These are phyloP conservation scores for Rhodotorula taiwanensis DNA, from an alignment of 768 basidiomycete species.

Conservation along the genomic window DNA sequence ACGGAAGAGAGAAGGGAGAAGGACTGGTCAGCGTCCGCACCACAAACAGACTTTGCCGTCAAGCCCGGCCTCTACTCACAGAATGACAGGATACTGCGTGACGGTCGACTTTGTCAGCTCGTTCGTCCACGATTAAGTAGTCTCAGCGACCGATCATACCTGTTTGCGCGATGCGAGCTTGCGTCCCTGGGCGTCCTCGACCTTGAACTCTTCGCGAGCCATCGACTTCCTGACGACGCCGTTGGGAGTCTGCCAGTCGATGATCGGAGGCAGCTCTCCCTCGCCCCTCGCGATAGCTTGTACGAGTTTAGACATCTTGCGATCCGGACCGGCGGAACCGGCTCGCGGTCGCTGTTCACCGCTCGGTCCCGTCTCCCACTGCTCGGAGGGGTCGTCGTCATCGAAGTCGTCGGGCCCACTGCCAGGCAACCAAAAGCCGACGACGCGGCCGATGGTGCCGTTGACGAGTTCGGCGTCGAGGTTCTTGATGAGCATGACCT, in stretches of 20 bases:
- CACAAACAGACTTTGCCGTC: too few relatives aligned
- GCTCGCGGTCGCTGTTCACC: too few relatives aligned
- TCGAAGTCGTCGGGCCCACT: conserved; percentile 49
- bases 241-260: conserved; percentile 44
- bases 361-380: background rate
- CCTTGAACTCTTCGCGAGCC: conserved; percentile 43
- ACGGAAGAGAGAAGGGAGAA: background rate
- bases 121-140: background rate
- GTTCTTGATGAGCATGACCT: conserved; percentile 95
- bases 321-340: too few relatives aligned
- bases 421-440: conserved; percentile 54
- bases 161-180: conserved; percentile 42
- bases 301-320: too few relatives aligned
- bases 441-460: conserved; percentile 80
- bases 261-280: conserved; percentile 29
- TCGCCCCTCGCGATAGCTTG: too few relatives aligned
- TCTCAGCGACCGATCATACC: conserved; percentile 12
- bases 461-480: conserved; percentile 78
- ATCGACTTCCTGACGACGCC: conserved; percentile 43
- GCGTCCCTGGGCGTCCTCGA: conserved; percentile 46
- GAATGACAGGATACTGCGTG: conserved; percentile 35
- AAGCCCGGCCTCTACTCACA: conserved; percentile 3
- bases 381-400: conserved; percentile 22
- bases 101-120: background rate
- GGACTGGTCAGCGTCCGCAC: background rate